Evolutionary conservation across 2,329 filamentous ascomycete genomes (phyloP).

Genomic region (Fusarium kyushuense): DNA sequence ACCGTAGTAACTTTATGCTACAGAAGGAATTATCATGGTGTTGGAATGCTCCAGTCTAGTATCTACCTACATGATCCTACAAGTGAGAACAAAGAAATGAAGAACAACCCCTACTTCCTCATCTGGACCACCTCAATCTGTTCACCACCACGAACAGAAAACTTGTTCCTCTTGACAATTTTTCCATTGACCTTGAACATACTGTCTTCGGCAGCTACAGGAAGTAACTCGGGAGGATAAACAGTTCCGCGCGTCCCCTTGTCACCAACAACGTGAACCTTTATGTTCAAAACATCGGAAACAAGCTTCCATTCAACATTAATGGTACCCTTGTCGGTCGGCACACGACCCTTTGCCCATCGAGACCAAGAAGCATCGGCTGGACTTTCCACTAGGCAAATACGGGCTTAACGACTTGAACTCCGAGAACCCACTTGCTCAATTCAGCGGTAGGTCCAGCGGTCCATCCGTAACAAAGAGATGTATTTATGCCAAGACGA

Average conservation of each 20-base stretch:
- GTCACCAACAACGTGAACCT: accelerated
- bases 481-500: not conserved
- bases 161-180: not conserved
- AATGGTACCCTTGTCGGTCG: not conserved
- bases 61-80: not conserved
- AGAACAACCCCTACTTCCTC: not conserved
- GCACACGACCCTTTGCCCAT: slow-evolving; percentile 6
- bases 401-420: not conserved
- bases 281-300: not conserved
- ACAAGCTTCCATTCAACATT: slow-evolving; percentile 6
- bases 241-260: not conserved
- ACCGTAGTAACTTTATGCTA: too few species aligned
- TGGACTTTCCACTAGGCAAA: slow-evolving; percentile 2
- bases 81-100: not conserved
- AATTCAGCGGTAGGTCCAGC: slow-evolving; percentile 7
- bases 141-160: not conserved
- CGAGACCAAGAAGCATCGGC: not conserved
- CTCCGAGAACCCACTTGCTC: not conserved
- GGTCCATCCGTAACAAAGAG: slow-evolving; percentile 6
- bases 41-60: not conserved
- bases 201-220: not conserved
- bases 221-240: not conserved
- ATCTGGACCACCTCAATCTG: not conserved
- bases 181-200: not conserved
- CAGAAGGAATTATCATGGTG: not conserved